phyloP scores from a whole-genome alignment of 2,329 filamentous ascomycete species.

The Ceratocystis colombiana region DNA sequence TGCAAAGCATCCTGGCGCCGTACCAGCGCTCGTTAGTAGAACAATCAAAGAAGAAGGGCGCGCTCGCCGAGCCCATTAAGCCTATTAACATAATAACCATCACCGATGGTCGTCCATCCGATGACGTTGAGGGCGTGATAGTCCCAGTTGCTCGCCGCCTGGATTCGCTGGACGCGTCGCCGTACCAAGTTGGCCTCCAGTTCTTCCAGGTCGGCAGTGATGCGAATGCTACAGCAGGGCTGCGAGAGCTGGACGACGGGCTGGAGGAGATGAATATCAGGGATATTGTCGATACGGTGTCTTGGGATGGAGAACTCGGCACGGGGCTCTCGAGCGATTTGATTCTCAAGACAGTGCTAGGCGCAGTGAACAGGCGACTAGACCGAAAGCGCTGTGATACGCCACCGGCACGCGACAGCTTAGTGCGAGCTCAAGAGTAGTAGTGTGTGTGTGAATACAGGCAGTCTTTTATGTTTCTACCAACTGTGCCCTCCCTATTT shows the following conservation, averaged over 20 bases:
- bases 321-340: slow-evolving; percentile 53
- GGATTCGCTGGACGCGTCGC: slow-evolving; percentile 56
- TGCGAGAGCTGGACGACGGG: slow-evolving; percentile 66
- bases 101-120: slow-evolving; percentile 73
- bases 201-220: slow-evolving; percentile 92
- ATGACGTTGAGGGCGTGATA: slow-evolving; percentile 66
- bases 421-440: too few species aligned
- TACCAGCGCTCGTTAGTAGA: slow-evolving; percentile 41
- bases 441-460: too few species aligned
- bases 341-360: slow-evolving; percentile 74
- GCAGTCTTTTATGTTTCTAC: neutral
- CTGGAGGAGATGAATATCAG: slow-evolving; percentile 47
- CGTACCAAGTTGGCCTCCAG: slow-evolving; percentile 81
- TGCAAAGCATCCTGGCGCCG: slow-evolving; percentile 60
- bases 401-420: neutral
- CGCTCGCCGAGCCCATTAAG: slow-evolving; percentile 41
- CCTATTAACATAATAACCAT: slow-evolving; percentile 88
- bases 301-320: slow-evolving; percentile 48
- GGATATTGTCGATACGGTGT: slow-evolving; percentile 88
- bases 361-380: slow-evolving; percentile 52
- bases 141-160: slow-evolving; percentile 58
- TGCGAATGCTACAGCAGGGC: slow-evolving; percentile 49
- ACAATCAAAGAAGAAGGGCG: neutral
- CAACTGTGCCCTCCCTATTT: neutral
- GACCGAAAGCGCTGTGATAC: slow-evolving; percentile 29